Evolutionary conservation across 192 early-diverging fungal species (phyloP), one percentile per base, ranked within the genome.

Genomic region (Coemansia sp.): DNA sequence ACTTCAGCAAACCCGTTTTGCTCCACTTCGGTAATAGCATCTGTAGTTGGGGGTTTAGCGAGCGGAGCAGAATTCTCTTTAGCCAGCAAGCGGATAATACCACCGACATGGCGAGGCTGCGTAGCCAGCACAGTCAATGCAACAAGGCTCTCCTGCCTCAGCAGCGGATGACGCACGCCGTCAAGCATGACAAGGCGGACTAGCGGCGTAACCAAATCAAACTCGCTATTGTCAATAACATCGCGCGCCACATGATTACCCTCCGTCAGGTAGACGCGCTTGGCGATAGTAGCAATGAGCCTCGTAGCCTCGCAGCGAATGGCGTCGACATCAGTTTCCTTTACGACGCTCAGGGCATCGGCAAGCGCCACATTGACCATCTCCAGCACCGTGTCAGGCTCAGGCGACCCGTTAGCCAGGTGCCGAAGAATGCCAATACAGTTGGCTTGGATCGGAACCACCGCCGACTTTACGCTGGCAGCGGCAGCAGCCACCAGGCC

Each of bases 221-320:
- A 55, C 10, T 12, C 24, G 17, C 12, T 24, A 4, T n/a, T 22
- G 1, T 67, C 63, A 7, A 76, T 41, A 13, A 75, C 2, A 10
- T 34, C 72, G 11, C 61, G 39, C 4, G 40, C 58, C 1, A 1
- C 67, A 5, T 3, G 15, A 31, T 40, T 17, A 2, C 31, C 31
- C 4, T 3, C 11, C 48, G 29, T 13, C 48, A 82, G 22, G 53
- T 74, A 77, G 6, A 74, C 36, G 3, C 36, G 38, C 53, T 77
- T 77, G 9, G 63, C 75, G 1, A 77, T 50, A 0, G 65, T 65
- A 5, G 80, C 75, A 5, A 77, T 42, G 61, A 82, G 69, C 0
- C 80, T 68, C 38, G 80, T 74, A 53, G 73, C 81, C 64, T 83
- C 81, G 65, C 81, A 77, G 34, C 81, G 76, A n/a, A 83, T 72